phyloP scores from a whole-genome alignment of 305 asterid species.

The Solanum hybrid region DNA sequence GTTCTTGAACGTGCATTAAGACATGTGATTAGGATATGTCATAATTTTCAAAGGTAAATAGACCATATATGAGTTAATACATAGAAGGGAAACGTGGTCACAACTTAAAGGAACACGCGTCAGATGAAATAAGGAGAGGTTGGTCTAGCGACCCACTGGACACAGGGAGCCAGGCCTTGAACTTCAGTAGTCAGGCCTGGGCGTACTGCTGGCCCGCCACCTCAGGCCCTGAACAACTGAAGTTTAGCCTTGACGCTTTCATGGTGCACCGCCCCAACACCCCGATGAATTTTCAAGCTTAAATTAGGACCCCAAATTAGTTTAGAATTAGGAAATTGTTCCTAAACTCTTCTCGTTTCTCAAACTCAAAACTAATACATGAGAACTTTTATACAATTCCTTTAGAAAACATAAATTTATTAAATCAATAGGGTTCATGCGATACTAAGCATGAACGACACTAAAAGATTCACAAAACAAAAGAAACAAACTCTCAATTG shows the following conservation, averaged over 20 bases:
- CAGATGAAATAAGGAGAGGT: background rate
- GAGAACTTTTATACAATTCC: background rate
- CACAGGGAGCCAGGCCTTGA: background rate
- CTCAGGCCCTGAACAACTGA: background rate
- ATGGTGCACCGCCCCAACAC: no score
- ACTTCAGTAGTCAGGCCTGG: background rate
- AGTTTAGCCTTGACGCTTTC: background rate
- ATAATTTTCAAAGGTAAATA: background rate
- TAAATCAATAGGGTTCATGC: no score
- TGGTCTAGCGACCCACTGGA: background rate
- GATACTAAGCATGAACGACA: background rate
- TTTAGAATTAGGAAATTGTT: no score
- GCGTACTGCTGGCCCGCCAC: background rate
- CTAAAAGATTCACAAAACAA: background rate
- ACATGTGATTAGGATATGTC: background rate
- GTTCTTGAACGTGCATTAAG: background rate
- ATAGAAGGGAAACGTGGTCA: background rate
- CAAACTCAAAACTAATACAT: background rate
- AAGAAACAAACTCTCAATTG: background rate
- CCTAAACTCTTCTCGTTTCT: background rate
- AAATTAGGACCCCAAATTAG: no score
- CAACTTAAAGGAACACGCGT: background rate
- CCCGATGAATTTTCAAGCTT: no score
- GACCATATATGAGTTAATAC: background rate
- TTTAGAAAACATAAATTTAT: background rate